A percentile compares a stretch with the other conserved stretches of the same genome.
These are phyloP conservation scores for Pichia sp. DNA, from an alignment of 1,139 yeast genomes.

Conservation along the genomic window DNA sequence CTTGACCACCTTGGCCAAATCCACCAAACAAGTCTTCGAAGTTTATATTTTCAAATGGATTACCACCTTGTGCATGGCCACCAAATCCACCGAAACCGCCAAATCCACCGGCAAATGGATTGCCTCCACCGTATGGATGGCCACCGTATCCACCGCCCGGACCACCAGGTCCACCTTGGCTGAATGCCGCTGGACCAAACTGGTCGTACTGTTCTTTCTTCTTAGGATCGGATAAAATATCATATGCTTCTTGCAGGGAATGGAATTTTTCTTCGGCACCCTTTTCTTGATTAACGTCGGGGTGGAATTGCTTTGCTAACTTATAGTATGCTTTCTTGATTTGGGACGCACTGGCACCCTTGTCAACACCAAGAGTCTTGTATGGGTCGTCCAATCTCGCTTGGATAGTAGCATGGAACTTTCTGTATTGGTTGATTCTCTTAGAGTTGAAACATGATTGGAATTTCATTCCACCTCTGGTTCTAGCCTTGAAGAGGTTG, in stretches of 20 bases:
- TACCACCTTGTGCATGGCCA: conserved; percentile 26
- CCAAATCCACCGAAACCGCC: conserved; percentile 27
- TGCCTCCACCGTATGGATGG: conserved; percentile 40
- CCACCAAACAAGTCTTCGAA: conserved; percentile 85
- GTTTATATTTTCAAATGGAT: conserved; percentile 44
- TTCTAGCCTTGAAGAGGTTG: neutral
- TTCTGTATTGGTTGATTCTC: neutral
- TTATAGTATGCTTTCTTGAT: conserved; percentile 94
- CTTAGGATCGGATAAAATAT: conserved; percentile 80
- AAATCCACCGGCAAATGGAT: conserved; percentile 38
- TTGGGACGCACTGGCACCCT: conserved; percentile 70
- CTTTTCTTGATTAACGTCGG: conserved; percentile 91
- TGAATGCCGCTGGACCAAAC: conserved; percentile 85
- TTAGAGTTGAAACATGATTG: too few species aligned
- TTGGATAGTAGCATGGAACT: conserved; percentile 29
- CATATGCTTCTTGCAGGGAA: conserved; percentile 92
- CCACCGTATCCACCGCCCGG: conserved; percentile 42
- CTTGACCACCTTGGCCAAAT: conserved; percentile 34
- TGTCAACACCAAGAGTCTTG: conserved; percentile 72
- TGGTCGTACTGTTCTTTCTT: conserved; percentile 91
- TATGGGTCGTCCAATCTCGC: conserved; percentile 64
- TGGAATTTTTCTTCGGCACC: conserved; percentile 90
- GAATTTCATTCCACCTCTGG: too few species aligned
- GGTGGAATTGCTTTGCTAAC: conserved; percentile 91
- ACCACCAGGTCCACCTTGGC: conserved; percentile 37